Evolutionary conservation across 2,329 filamentous ascomycete species (phyloP).

Genomic region (Cyclaneusma minus): DNA sequence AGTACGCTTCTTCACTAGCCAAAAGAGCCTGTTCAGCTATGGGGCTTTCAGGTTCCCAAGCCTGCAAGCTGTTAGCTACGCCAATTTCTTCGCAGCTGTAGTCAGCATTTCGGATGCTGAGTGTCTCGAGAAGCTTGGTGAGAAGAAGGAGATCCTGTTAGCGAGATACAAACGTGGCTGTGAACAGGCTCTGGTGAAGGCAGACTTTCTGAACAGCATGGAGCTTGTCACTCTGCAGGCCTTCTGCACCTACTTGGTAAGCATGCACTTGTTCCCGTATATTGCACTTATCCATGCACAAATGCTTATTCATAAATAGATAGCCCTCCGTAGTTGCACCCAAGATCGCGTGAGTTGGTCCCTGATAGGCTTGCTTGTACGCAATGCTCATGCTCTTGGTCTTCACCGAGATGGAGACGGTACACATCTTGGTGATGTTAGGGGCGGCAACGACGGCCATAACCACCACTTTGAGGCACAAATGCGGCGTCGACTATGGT

Average conservation of each 20-base stretch:
- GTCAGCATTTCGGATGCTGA: conserved; percentile 32
- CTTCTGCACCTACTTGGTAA: conserved; percentile 43
- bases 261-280: conserved; percentile 9
- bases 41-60: too few relatives aligned
- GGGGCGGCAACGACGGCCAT: too few relatives aligned
- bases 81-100: conserved; percentile 43
- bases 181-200: conserved; percentile 21
- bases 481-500: conserved; percentile 35
- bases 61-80: conserved; percentile 42
- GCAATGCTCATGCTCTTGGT: conserved; percentile 24
- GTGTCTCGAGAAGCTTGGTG: conserved; percentile 30
- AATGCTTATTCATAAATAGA: conserved; percentile 1
- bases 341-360: conserved; percentile 23
- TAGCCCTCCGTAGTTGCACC: conserved; percentile 5
- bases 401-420: conserved; percentile 32
- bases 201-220: conserved; percentile 45
- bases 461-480: conserved; percentile 33
- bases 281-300: conserved; percentile 1
- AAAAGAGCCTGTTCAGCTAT: too few relatives aligned
- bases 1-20: too few relatives aligned
- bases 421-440: conserved; percentile 28
- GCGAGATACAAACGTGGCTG: conserved; percentile 4
- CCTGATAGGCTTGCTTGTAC: conserved; percentile 22
- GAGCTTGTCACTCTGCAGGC: conserved; percentile 47
- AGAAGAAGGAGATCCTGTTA: conserved; percentile 22